These are phyloP conservation scores for Westerdykella aurantiaca DNA, from an alignment of 2,329 filamentous ascomycete genomes.

Conservation along the genomic window DNA sequence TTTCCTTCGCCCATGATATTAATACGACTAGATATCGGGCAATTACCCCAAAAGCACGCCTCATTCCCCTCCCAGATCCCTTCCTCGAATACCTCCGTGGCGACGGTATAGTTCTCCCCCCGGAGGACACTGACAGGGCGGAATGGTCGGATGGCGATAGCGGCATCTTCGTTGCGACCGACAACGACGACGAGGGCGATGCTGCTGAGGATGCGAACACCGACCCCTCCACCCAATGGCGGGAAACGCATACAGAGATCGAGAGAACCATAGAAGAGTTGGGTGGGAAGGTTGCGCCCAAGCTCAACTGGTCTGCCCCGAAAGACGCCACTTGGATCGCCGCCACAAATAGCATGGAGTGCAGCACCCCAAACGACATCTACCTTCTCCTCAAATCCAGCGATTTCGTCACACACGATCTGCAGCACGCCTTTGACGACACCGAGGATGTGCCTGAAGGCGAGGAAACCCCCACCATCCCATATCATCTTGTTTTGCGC, in stretches of 20 bases:
- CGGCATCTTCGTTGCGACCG: conserved; percentile 46
- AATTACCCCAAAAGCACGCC: conserved; percentile 76
- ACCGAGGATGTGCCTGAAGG: conserved; percentile 39
- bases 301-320: conserved; percentile 95
- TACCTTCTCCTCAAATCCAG: conserved; percentile 93
- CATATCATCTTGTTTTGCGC: conserved; percentile 76
- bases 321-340: conserved; percentile 94
- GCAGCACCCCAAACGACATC: conserved; percentile 79
- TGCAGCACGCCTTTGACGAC: conserved; percentile 88
- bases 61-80: conserved; percentile 67
- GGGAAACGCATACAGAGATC: conserved; percentile 71
- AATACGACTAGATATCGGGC: conserved; percentile 60
- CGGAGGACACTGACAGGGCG: conserved; percentile 51
- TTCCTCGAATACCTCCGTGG: conserved; percentile 85
- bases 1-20: conserved; percentile 2
- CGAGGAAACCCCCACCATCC: conserved; percentile 44
- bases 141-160: conserved; percentile 48
- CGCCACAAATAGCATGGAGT: conserved; percentile 85
- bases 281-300: conserved; percentile 81
- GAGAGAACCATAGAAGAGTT: conserved; percentile 72
- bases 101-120: conserved; percentile 84
- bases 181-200: conserved; percentile 42
- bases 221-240: conserved; percentile 58
- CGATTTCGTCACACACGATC: conserved; percentile 88
- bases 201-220: conserved; percentile 54